phyloP scores from a whole-genome alignment of 2,329 filamentous ascomycete genomes.

The Aspergillus calidoustus region DNA sequence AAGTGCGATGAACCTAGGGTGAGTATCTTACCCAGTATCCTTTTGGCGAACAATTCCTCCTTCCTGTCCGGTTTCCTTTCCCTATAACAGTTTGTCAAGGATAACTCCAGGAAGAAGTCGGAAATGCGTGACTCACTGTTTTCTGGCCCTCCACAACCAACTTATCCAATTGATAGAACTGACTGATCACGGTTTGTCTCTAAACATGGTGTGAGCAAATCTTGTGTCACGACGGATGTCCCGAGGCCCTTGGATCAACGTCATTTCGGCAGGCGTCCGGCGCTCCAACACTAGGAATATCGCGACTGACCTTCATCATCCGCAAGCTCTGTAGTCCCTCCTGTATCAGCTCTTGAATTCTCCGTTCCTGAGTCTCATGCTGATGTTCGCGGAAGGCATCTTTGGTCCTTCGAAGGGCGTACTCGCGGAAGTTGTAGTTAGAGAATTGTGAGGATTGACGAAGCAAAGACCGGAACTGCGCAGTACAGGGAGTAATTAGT shows the following conservation, averaged over 20 bases:
- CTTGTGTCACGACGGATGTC: neutral
- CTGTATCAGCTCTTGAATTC: conserved; percentile 86
- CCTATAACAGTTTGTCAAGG: conserved; percentile 25
- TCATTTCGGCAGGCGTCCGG: neutral
- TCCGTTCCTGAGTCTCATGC: conserved; percentile 71
- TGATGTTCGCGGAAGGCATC: conserved; percentile 88
- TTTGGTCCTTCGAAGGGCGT: conserved; percentile 85
- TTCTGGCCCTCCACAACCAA: conserved; percentile 90
- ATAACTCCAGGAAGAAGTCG: neutral
- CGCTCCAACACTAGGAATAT: neutral
- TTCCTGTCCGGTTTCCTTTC: conserved; percentile 61
- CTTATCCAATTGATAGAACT: conserved; percentile 90
- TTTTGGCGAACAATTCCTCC: conserved; percentile 75
- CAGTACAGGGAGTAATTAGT: conserved; percentile 1
- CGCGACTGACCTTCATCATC: conserved; percentile 71
- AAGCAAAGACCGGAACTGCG: conserved; percentile 87
- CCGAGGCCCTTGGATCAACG: neutral
- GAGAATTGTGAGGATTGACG: conserved; percentile 86
- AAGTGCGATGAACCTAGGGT: neutral
- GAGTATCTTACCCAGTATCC: conserved; percentile 67
- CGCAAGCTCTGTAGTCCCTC: conserved; percentile 85
- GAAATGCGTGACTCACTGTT: conserved; percentile 59
- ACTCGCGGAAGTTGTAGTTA: conserved; percentile 97
- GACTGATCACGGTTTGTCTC: conserved; percentile 93
- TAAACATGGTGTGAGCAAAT: conserved; percentile 54